phyloP scores from a whole-genome alignment of 139 green algal genomes.

The Coccomyxa sp. region DNA sequence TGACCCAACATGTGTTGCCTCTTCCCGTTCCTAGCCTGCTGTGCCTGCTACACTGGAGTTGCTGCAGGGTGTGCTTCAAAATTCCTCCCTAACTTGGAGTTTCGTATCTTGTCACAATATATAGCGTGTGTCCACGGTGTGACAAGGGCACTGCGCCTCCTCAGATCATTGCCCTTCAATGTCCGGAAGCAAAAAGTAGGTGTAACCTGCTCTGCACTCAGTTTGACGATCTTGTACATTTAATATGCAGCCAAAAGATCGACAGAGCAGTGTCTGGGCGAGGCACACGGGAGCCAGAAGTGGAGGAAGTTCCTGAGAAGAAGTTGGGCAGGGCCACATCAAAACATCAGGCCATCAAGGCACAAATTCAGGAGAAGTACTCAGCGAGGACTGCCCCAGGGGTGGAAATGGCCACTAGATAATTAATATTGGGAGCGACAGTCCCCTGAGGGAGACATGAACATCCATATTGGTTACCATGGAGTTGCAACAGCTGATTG shows the following conservation, averaged over 20 bases:
- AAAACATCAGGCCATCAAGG: neutral
- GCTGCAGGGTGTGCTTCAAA: no score
- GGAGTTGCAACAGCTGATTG: neutral
- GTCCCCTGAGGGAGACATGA: neutral
- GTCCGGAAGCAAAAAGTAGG: neutral
- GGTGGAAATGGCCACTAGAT: neutral
- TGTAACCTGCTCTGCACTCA: neutral
- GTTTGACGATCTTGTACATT: neutral
- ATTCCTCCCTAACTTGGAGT: no score
- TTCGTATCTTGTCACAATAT: no score
- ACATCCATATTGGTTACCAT: neutral
- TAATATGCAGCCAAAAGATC: neutral
- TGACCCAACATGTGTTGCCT: neutral
- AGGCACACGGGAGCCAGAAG: neutral
- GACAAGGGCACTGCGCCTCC: neutral
- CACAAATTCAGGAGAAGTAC: neutral
- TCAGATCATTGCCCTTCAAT: neutral
- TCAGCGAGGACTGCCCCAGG: neutral
- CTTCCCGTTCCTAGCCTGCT: neutral
- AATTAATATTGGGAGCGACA: neutral
- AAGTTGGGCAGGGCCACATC: neutral
- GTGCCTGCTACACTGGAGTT: neutral
- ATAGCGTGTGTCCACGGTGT: no score
- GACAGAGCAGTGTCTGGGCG: neutral
- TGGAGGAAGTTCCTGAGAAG: neutral